phyloP scores from a whole-genome alignment of 2,329 filamentous ascomycete genomes.

The Balansia obtecta region DNA sequence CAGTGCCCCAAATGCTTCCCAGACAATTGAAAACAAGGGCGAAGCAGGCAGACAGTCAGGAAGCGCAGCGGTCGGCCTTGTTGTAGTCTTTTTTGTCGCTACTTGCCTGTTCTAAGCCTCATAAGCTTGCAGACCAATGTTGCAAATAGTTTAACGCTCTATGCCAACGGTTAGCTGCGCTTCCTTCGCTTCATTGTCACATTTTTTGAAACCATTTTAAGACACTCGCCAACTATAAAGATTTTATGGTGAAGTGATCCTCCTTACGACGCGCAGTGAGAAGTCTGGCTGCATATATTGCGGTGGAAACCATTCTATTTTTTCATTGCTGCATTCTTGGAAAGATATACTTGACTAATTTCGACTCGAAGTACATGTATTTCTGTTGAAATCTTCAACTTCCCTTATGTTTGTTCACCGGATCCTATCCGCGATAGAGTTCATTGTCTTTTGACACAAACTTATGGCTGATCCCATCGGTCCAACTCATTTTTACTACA shows the following conservation, averaged over 20 bases:
- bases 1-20: constrained; percentile 18
- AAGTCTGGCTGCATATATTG: not conserved
- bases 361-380: not conserved
- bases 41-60: constrained; percentile 35
- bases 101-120: constrained; percentile 30
- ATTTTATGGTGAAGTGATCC: not conserved
- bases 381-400: constrained; percentile 7
- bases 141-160: not conserved
- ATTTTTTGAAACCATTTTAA: not conserved
- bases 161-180: not conserved
- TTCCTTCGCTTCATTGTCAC: constrained; percentile 4
- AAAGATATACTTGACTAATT: constrained; percentile 8
- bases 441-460: constrained; percentile 16
- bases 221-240: not conserved
- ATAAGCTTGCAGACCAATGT: not conserved
- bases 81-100: constrained; percentile 43
- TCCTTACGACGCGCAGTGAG: not conserved
- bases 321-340: not conserved
- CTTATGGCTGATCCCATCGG: not conserved
- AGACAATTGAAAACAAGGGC: constrained; percentile 26
- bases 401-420: constrained; percentile 16
- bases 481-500: not conserved
- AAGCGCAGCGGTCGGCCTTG: constrained; percentile 38
- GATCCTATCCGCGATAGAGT: constrained; percentile 21
- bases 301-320: not conserved